These are phyloP conservation scores for Umbilicus rupestris DNA, from an alignment of 164 flowering plant genomes.

Conservation along the genomic window DNA sequence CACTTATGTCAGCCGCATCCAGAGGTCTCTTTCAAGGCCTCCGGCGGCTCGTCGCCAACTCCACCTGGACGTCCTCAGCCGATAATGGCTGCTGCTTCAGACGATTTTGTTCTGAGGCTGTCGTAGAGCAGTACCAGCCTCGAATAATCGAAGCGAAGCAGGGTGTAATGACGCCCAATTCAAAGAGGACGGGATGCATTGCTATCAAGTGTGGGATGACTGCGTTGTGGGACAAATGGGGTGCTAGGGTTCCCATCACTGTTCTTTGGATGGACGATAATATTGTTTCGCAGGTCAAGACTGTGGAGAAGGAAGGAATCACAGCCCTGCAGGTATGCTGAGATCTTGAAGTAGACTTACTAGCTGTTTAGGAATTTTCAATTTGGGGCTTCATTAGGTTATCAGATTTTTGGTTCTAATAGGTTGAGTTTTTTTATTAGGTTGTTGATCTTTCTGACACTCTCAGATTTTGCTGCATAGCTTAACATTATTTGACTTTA, in stretches of 20 bases:
- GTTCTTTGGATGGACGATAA: conserved; percentile 86
- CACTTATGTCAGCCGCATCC: conserved; percentile 44
- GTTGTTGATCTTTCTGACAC: too few relatives aligned
- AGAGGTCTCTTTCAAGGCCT: conserved; percentile 62
- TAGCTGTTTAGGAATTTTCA: too few relatives aligned
- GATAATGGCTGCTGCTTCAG: conserved; percentile 14
- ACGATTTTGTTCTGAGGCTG: conserved; percentile 25
- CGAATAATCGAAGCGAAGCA: conserved; percentile 41
- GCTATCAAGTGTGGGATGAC: conserved; percentile 93
- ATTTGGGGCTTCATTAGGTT: background rate
- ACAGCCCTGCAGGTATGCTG: conserved; percentile 60
- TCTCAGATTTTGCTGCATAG: too few relatives aligned
- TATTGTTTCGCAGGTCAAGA: conserved; percentile 83
- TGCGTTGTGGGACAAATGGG: conserved; percentile 96
- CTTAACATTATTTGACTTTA: too few relatives aligned
- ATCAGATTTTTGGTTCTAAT: too few relatives aligned
- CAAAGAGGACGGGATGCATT: conserved; percentile 71
- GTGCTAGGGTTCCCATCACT: conserved; percentile 66
- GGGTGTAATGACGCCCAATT: conserved; percentile 48
- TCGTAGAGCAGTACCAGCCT: conserved; percentile 7
- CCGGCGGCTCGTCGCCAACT: conserved; percentile 19
- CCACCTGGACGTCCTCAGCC: conserved; percentile 10
- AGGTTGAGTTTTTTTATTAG: too few relatives aligned
- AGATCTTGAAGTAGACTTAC: too few relatives aligned
- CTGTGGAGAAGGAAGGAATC: conserved; percentile 74